Evolutionary conservation across 192 early-diverging fungal genomes (phyloP).

Genomic region (Radiomyces spectabilis): DNA sequence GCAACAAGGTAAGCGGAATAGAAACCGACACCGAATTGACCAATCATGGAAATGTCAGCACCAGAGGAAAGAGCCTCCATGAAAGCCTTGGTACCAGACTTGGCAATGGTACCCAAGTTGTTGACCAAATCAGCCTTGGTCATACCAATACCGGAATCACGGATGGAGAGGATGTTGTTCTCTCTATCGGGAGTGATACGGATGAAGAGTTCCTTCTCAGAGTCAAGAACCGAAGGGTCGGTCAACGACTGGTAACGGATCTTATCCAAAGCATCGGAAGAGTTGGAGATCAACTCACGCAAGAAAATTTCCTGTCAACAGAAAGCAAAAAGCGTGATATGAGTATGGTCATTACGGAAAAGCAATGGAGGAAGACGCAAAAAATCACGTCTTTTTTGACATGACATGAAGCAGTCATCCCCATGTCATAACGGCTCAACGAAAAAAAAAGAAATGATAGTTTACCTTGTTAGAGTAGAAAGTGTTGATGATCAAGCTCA

Average conservation of each 20-base stretch:
- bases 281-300: constrained; percentile 95
- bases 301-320: constrained; percentile 71
- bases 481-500: constrained; percentile 99
- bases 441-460: no score
- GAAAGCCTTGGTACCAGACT: constrained; percentile 99
- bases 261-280: constrained; percentile 73
- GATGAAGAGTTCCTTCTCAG: constrained; percentile 92
- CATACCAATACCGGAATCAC: constrained; percentile 90
- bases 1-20: constrained; percentile 99
- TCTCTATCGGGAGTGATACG: constrained; percentile 84
- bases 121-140: constrained; percentile 94
- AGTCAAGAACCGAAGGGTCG: constrained; percentile 87
- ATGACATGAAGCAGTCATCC: no score
- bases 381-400: no score
- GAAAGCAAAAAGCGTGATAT: neutral
- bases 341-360: neutral
- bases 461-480: constrained; percentile 93
- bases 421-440: no score
- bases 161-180: constrained; percentile 67
- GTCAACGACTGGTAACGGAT: constrained; percentile 97
- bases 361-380: no score
- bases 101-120: constrained; percentile 99
- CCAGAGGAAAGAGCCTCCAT: constrained; percentile 96
- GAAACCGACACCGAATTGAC: constrained; percentile 99
- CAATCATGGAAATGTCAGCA: constrained; percentile 99